Conservation (phyloP, 108 stramenopile genomes). For the Cylindrotheca fusiformis region DNA sequence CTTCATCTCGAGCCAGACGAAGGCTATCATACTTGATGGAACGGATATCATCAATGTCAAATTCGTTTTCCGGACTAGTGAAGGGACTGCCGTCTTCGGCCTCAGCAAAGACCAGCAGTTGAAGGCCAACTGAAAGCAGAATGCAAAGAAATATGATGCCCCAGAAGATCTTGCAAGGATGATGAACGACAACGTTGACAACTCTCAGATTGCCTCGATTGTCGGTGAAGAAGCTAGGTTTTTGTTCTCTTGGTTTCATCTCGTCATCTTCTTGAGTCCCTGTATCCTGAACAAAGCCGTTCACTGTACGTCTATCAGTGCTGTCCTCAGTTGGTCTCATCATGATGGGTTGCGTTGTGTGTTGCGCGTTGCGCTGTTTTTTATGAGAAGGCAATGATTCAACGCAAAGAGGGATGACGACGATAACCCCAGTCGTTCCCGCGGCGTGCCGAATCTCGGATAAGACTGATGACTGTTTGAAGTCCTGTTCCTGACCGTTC, state of each 20-base stretch:
- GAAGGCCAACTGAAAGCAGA: slow-evolving; percentile 31
- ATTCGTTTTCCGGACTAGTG: slow-evolving; percentile 35
- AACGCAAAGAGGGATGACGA: neutral
- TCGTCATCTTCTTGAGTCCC: neutral
- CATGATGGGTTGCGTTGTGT: too few species aligned
- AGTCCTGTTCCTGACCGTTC: too few species aligned
- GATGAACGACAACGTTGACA: slow-evolving; percentile 42
- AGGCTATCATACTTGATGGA: slow-evolving; percentile 45
- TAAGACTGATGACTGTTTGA: too few species aligned
- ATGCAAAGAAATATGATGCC: slow-evolving; percentile 33
- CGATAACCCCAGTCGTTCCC: too few species aligned
- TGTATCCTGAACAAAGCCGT: too few species aligned
- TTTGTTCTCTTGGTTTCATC: neutral
- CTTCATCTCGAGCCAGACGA: slow-evolving; percentile 38
- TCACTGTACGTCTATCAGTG: too few species aligned
- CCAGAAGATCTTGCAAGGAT: slow-evolving; percentile 32
- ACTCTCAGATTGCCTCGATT: slow-evolving; percentile 48
- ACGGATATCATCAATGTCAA: slow-evolving; percentile 39
- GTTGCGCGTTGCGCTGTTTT: too few species aligned
- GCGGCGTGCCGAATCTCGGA: too few species aligned
- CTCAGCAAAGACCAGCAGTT: slow-evolving; percentile 22
- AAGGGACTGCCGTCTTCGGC: slow-evolving; percentile 35
- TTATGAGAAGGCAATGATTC: neutral
- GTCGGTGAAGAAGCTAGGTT: slow-evolving; percentile 27
- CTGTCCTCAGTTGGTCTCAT: too few species aligned